Conservation (phyloP, 805 yeast species). For the Lachancea nothofagi region DNA sequence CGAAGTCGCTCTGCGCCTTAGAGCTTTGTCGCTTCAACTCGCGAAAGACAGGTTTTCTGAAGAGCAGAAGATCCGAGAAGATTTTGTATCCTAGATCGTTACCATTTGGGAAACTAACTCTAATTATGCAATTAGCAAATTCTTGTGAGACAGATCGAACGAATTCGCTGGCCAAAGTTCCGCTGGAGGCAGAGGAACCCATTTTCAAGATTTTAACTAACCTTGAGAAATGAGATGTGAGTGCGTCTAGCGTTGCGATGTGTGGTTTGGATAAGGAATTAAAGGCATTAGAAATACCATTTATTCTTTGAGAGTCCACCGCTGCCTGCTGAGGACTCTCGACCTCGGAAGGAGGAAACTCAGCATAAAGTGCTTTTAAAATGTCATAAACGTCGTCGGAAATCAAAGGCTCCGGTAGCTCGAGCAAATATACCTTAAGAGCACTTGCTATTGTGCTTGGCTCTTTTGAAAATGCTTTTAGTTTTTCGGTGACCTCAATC, state of each 20-base stretch:
- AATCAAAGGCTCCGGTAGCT: slow-evolving; percentile 72
- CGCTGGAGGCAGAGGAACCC: slow-evolving; percentile 32
- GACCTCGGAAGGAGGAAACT: slow-evolving; percentile 36
- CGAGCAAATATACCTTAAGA: slow-evolving; percentile 67
- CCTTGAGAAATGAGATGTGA: slow-evolving; percentile 69
- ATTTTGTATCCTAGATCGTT: slow-evolving; percentile 57
- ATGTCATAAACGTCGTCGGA: slow-evolving; percentile 61
- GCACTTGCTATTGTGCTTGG: slow-evolving; percentile 63
- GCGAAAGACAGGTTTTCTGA: slow-evolving; percentile 59
- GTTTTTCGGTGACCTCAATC: slow-evolving; percentile 30
- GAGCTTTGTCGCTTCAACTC: slow-evolving; percentile 43
- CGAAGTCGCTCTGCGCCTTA: slow-evolving; percentile 6
- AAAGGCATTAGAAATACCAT: slow-evolving; percentile 60
- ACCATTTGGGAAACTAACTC: slow-evolving; percentile 42
- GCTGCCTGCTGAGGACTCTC: slow-evolving; percentile 23
- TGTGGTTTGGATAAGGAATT: slow-evolving; percentile 64
- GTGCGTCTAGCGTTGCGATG: slow-evolving; percentile 73
- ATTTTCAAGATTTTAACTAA: slow-evolving; percentile 49
- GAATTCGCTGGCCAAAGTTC: slow-evolving; percentile 36
- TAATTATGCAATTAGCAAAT: slow-evolving; percentile 53
- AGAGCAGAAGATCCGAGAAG: slow-evolving; percentile 53
- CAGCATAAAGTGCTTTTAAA: slow-evolving; percentile 58
- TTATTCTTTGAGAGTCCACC: slow-evolving; percentile 39
- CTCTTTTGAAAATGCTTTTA: slow-evolving; percentile 32
- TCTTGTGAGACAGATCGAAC: slow-evolving; percentile 52